Base-by-base conservation (phyloP, 345 rosid species). In the Citrus mangshanensis region DNA sequence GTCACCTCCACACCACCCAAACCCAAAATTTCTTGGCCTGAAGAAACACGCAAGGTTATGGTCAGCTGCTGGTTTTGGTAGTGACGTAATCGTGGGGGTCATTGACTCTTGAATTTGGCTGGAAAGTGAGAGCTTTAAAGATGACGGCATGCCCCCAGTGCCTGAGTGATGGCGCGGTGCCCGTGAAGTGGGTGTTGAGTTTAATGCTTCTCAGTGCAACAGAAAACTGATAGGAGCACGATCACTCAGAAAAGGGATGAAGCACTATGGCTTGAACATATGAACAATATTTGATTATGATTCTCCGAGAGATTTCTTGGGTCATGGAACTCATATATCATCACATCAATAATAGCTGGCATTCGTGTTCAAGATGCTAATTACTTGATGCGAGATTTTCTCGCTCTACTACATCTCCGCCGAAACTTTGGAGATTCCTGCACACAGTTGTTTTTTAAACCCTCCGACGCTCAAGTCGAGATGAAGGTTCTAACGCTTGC, bases 301-400 rank as follows among this genome's bases (percentile, higher is more conserved):
- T 78, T 90, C 90, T 32, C 88, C 90, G 0, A 86, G 89, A 80
- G 93, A 85, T 34, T 87, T 1, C 72, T 34, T 49, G 79, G 93
- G 91, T 10, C 93, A 84, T 51, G 88, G 91, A 5, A 83, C 83
- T 38, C 91, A 85, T 80, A 84, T 86, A 37, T 84, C 89, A 14
- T 87, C 91, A 32, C 89, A 14, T 87, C 91, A 32, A 88, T 84
- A 0, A 89, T 73, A 35, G 89, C 85, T 3, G 93, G 89, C 16
- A 82, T 84, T 63, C 77, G 63, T 2, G 87, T 83, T 14, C 77
- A 0, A 2, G 49, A 34, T 2, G 87, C 72, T 32, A 86, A 78
- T 59, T 87, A 86, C 77, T n/a, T n/a, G n/a, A n/a, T n/a, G n/a
- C n/a, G n/a, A n/a, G n/a, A n/a, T n/a, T n/a, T n/a, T n/a, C n/a